Conservation (phyloP, 805 yeast genomes). For the Spathaspora passalidarum region DNA sequence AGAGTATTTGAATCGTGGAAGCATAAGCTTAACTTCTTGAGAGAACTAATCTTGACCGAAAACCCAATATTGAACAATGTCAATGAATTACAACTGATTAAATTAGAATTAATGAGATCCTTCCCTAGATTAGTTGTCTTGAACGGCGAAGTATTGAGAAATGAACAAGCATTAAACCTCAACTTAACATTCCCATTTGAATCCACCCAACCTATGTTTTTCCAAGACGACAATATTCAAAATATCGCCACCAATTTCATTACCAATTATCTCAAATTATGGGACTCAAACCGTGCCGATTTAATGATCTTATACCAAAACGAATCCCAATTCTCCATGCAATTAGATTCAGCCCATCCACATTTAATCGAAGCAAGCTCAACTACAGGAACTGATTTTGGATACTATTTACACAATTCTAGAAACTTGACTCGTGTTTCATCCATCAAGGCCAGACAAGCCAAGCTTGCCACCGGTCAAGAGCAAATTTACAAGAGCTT, state of each 20-base stretch:
- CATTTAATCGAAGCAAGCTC: slow-evolving; percentile 20
- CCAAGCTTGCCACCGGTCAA: slow-evolving; percentile 66
- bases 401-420: slow-evolving; percentile 67
- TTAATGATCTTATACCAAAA: slow-evolving; percentile 72
- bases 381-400: slow-evolving; percentile 40
- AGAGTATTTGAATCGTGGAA: slow-evolving; percentile 71
- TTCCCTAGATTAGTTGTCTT: slow-evolving; percentile 82
- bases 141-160: slow-evolving; percentile 76
- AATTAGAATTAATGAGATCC: slow-evolving; percentile 58
- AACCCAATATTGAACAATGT: slow-evolving; percentile 60
- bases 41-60: slow-evolving; percentile 75
- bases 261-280: slow-evolving; percentile 67
- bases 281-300: slow-evolving; percentile 78
- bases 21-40: slow-evolving; percentile 65
- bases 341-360: slow-evolving; percentile 73
- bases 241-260: slow-evolving; percentile 73
- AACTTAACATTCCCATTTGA: slow-evolving; percentile 56
- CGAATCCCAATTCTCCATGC: slow-evolving; percentile 80
- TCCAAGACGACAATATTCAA: slow-evolving; percentile 73
- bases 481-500: slow-evolving; percentile 62
- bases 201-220: slow-evolving; percentile 64
- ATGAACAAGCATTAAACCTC: slow-evolving; percentile 55
- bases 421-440: slow-evolving; percentile 71
- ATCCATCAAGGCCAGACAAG: slow-evolving; percentile 50
- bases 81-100: slow-evolving; percentile 39